Conservation (phyloP, 441 rosid species). For the Populus hybrid region DNA sequence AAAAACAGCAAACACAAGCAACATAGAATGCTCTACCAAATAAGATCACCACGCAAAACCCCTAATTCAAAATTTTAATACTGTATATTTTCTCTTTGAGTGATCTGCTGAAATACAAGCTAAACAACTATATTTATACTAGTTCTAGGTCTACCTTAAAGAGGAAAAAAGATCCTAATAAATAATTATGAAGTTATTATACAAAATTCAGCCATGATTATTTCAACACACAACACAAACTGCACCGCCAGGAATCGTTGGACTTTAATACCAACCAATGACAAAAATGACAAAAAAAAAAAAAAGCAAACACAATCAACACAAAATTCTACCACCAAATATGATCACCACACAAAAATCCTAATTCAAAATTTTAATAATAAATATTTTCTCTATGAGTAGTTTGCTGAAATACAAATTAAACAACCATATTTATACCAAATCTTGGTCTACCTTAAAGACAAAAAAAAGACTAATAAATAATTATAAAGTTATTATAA, state of each 20-base stretch:
- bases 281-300: too few species aligned
- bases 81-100: neutral
- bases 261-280: neutral
- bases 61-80: neutral
- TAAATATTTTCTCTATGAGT: neutral
- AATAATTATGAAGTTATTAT: neutral
- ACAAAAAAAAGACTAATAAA: neutral
- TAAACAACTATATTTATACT: neutral
- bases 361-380: too few species aligned
- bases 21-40: too few species aligned
- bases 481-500: too few species aligned
- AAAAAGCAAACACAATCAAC: neutral
- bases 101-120: neutral
- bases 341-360: neutral
- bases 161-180: neutral
- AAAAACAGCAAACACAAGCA: too few species aligned
- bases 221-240: neutral
- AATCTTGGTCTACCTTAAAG: neutral
- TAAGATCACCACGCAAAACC: neutral
- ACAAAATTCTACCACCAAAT: neutral
- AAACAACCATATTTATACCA: neutral
- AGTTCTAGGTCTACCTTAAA: neutral
- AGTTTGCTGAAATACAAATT: too few species aligned
- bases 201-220: neutral
- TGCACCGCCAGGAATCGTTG: neutral